Percentiles rank a stretch among this genome's conserved stretches.
Conservation (phyloP, 2,329 filamentous ascomycete species). For the Ophiostoma australiae region DNA sequence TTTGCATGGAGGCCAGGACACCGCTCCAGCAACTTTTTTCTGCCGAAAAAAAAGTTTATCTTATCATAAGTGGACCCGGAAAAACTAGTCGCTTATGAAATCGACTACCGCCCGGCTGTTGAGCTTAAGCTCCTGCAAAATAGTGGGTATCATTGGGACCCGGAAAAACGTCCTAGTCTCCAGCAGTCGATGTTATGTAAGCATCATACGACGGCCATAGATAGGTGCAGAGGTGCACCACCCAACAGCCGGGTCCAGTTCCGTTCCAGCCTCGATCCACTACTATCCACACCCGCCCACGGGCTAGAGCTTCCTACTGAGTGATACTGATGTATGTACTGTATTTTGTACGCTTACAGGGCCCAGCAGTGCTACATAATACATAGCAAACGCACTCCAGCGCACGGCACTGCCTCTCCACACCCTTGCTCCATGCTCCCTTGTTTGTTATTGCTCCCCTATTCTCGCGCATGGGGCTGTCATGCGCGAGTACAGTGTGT, state of each 20-base stretch:
- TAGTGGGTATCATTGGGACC: not conserved
- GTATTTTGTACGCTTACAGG: not conserved
- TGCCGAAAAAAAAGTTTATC: conserved; percentile 26
- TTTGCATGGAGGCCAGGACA: conserved; percentile 12
- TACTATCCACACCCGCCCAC: not conserved
- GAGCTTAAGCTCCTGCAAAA: not conserved
- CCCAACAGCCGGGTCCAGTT: not conserved
- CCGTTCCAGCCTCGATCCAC: not conserved
- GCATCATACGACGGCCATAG: not conserved
- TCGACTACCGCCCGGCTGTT: not conserved
- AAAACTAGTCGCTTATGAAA: not conserved
- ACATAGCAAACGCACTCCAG: not conserved
- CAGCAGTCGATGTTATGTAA: not conserved
- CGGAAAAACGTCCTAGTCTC: not conserved
- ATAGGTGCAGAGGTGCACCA: not conserved
- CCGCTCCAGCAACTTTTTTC: conserved; percentile 15
- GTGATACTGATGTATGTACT: too few species aligned
- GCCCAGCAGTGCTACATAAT: not conserved
- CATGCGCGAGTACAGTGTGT: not conserved
- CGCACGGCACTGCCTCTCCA: not conserved
- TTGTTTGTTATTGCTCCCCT: conserved; percentile 23
- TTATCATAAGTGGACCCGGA: conserved; percentile 24
- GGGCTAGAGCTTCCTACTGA: not conserved
- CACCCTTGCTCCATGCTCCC: conserved; percentile 5
- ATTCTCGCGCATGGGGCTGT: conserved; percentile 10